A percentile compares a stretch with the other conserved stretches of the same genome.
phyloP scores from a whole-genome alignment of 192 early-diverging fungal genomes.

The Coemansia sp. region DNA sequence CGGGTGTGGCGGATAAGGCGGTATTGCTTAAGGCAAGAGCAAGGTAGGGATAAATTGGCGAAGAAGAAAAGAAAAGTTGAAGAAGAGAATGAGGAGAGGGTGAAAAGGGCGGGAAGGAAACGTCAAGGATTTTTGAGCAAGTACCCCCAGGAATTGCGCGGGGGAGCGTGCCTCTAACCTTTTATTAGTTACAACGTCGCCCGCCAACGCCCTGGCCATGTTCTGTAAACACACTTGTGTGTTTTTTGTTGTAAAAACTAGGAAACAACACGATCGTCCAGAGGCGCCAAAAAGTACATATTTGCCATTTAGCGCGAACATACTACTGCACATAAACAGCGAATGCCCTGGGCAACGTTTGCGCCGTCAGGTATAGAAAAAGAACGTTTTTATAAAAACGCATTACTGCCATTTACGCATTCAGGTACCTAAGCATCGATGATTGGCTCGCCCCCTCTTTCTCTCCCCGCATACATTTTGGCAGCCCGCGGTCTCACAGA shows the following conservation, averaged over 20 bases:
- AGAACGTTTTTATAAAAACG: neutral
- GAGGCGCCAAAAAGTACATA: neutral
- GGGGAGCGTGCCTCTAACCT: neutral
- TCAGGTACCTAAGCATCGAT: neutral
- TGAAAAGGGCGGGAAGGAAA: neutral
- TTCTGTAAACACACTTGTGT: neutral
- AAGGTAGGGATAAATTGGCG: neutral
- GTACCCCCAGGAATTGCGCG: neutral
- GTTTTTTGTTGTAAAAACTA: too few species aligned
- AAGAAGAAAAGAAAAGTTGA: neutral
- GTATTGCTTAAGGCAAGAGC: neutral
- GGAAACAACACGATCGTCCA: slow-evolving; percentile 10
- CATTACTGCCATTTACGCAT: slow-evolving; percentile 4
- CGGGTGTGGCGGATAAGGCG: slow-evolving; percentile 2
- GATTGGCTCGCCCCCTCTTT: neutral
- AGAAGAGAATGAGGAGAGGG: neutral
- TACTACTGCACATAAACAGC: neutral
- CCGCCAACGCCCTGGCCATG: slow-evolving; percentile 1
- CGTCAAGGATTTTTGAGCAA: neutral
- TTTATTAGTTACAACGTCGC: slow-evolving; percentile 6
- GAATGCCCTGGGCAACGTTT: slow-evolving; percentile 14
- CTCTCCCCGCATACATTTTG: neutral
- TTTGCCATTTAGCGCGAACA: neutral
- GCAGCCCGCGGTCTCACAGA: slow-evolving; percentile 5
- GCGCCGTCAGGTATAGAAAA: neutral